phyloP scores from a whole-genome alignment of 768 basidiomycete species.

The Leccinum variicolor region DNA sequence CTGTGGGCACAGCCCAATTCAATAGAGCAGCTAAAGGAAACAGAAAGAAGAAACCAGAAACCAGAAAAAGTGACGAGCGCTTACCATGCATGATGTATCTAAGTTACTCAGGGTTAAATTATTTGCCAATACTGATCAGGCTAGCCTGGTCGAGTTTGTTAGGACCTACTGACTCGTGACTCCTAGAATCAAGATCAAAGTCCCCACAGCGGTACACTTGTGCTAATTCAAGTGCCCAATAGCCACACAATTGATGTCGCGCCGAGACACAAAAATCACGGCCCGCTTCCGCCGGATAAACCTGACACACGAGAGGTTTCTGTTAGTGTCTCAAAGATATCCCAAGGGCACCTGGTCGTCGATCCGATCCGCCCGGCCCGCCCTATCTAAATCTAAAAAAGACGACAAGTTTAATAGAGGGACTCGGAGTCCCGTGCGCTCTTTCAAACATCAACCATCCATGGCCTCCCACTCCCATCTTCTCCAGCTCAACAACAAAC shows the following conservation, averaged over 20 bases:
- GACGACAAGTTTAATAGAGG: neutral
- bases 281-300: neutral
- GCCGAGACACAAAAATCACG: neutral
- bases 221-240: neutral
- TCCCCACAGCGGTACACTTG: neutral
- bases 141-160: neutral
- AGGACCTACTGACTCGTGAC: neutral
- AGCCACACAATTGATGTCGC: neutral
- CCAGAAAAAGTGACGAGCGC: neutral
- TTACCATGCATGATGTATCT: neutral
- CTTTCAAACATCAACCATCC: neutral
- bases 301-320: neutral
- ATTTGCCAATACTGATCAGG: neutral
- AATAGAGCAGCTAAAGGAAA: neutral
- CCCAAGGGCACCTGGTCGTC: neutral
- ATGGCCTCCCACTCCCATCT: slow-evolving; percentile 43
- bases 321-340: neutral
- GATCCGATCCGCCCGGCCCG: slow-evolving; percentile 22
- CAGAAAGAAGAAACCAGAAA: neutral
- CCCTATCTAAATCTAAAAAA: neutral
- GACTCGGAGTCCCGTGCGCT: neutral
- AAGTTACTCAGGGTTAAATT: neutral
- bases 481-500: slow-evolving; percentile 61
- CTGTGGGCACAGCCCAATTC: too few relatives aligned
- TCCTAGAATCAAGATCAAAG: too few relatives aligned